phyloP scores from a whole-genome alignment of 495 filamentous ascomycete species.

The Penicillium chermesinum region DNA sequence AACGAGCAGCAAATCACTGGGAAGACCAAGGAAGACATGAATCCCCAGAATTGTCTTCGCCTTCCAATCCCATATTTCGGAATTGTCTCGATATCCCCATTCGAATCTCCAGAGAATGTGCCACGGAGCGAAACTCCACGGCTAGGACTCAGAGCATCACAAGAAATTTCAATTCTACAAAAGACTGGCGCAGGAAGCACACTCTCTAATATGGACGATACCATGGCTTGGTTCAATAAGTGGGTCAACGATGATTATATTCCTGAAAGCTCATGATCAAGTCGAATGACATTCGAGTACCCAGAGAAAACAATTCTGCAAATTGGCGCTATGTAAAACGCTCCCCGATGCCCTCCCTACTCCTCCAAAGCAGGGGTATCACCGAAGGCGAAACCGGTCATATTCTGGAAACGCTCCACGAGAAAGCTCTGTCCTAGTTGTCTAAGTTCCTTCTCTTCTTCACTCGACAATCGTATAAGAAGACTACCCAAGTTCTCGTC shows the following conservation, averaged over 20 bases:
- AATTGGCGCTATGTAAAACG: too few relatives aligned
- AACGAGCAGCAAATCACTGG: not conserved
- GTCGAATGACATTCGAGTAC: too few relatives aligned
- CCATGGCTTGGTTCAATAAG: not conserved
- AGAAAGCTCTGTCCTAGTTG: slow-evolving; percentile 6
- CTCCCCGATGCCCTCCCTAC: too few relatives aligned
- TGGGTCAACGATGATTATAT: slow-evolving; percentile 1
- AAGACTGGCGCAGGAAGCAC: too few relatives aligned
- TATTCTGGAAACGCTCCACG: slow-evolving; percentile 17
- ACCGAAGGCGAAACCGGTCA: slow-evolving; percentile 18
- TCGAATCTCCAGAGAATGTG: not conserved
- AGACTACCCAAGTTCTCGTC: slow-evolving; percentile 47
- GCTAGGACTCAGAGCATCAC: too few relatives aligned
- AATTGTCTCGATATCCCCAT: slow-evolving; percentile 29
- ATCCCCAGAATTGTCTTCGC: slow-evolving; percentile 4
- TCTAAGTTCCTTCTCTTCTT: slow-evolving; percentile 15
- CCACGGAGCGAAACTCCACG: too few relatives aligned
- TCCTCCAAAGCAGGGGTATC: slow-evolving; percentile 18
- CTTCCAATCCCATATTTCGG: slow-evolving; percentile 37
- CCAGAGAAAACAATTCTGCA: too few relatives aligned
- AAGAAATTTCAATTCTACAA: too few relatives aligned
- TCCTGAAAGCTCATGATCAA: not conserved
- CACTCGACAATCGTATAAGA: slow-evolving; percentile 7
- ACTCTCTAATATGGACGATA: too few relatives aligned
- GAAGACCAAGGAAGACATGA: slow-evolving; percentile 3